Base-by-base conservation (phyloP, 2,329 filamentous ascomycete species). In the Cladophialophora bantiana region DNA sequence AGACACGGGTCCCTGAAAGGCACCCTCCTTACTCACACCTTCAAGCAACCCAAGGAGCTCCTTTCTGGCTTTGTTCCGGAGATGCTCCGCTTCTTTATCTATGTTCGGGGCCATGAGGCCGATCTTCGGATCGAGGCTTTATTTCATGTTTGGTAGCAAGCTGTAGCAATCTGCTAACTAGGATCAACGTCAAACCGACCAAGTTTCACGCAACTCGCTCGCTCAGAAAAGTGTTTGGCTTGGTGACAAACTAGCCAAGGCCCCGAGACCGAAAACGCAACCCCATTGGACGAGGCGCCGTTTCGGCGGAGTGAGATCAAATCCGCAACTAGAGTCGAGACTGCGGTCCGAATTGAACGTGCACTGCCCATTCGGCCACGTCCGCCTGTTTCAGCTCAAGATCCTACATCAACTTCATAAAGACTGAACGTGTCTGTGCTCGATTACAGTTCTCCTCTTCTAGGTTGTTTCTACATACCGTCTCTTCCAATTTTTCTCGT, bases 41-140 rank as follows among this genome's bases (percentile, higher is more conserved):
- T 98, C 94, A 69, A 99, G 90, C 74, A 98, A 88, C 80, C 90
- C 89, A 73, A 99, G 85, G 72, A 99, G 85, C 78, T 97, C 93
- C 78, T 93, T 93, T 69, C 93, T 90, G 72, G 93, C 91, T 81
- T 81, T 82, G 62, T 83, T 81, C 70, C 75, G 79, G 68, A 82
- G 76, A 72, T 81, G 76, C 68, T 83, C 81, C 35, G 80, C 79
- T 75, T 83, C 80, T 71, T 78, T 77, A 69, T 76, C 78, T 57
- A 78, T 73, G 73, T 78, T 75, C 70, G 79, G 80, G 71, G 79
- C 78, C 80, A 82, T 82, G 59, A 42, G 45, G 57, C 67, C 36
- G 55, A 34, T 63, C 68, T 71, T 68, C 62, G 68, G 58, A 31
- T 26, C 18, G 20, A 12, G 32, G 38, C n/a, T 40, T 63, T 54